Evolutionary conservation across 768 basidiomycete species (phyloP).

Genomic region (Mycena metata): DNA sequence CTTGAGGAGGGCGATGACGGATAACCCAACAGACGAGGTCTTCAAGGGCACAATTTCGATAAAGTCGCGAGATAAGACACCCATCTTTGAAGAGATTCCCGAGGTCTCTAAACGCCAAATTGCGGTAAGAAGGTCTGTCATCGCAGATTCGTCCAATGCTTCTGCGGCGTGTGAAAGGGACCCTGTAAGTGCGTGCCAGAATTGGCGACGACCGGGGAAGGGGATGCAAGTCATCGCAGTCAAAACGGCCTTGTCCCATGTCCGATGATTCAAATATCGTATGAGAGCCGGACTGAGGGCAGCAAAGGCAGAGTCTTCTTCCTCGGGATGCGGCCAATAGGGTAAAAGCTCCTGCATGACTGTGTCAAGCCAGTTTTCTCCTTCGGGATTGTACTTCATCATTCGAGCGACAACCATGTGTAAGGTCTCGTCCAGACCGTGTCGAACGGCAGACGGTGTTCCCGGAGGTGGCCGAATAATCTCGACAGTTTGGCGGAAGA

Average conservation of each 20-base stretch:
- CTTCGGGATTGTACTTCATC: background rate
- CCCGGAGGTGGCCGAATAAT: background rate
- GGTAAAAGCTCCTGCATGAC: background rate
- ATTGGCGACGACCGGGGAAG: background rate
- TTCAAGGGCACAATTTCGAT: background rate
- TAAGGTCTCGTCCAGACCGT: background rate
- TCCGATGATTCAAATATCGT: background rate
- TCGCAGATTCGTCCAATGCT: background rate
- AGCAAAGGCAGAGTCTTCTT: background rate
- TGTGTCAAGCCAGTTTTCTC: background rate
- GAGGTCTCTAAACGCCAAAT: background rate
- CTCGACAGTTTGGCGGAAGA: background rate
- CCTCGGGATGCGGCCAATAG: background rate
- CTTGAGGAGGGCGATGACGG: background rate
- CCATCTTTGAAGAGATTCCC: background rate
- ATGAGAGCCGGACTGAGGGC: background rate
- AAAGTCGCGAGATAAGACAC: background rate
- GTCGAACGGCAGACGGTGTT: background rate
- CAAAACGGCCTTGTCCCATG: background rate
- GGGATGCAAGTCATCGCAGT: background rate
- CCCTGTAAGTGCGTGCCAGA: background rate
- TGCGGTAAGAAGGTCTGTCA: background rate
- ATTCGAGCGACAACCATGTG: background rate
- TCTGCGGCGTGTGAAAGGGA: background rate
- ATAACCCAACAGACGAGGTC: background rate